Evolutionary conservation across 2,329 filamentous ascomycete genomes (phyloP), one percentile per base, ranked within the genome.

Genomic region (Claviceps africana): DNA sequence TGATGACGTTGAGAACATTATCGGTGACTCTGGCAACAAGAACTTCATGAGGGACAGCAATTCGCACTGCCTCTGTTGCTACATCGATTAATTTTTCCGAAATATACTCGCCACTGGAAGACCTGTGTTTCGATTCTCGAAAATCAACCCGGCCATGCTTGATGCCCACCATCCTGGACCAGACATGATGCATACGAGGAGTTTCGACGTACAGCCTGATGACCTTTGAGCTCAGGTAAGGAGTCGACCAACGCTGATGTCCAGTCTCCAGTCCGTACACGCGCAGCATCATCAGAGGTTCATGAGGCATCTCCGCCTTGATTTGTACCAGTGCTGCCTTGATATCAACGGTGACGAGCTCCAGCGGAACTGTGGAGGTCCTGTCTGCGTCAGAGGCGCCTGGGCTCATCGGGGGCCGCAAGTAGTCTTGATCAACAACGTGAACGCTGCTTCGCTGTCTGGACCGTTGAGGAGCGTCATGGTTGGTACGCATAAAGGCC

Each of bases 231-330:
- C 83, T 77, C 15, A 93, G 63, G 63, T 90, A 95, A 0, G 93
- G 91, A 5, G 83, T 78, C 2, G 88, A 83, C 86, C 90, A 96
- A 60, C 91, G 77, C 65, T 96, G 89, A 11, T 85, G 83, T 5
- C 90, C 90, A 47, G 83, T 79, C 60, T 95, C 88, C 40, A 97
- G 64, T 10, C 82, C 80, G 64, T 91, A 91, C 10, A 96, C 72
- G 56, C 96, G 91, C 2, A 97, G 61, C 87, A 98, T 90, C 66
- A 97, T 73, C 0, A 83, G 79, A n/a, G 93, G 94, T 60, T 97
- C 90, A 19, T 83, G 75, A 1, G 93, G 91, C 79, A 97, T 83
- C 45, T 83, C 82, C 5, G 86, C 87, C 67, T 97, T 97, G 58
- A 97, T 67, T 63, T 97, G 91, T 21, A 97, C 70, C 35, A 96